phyloP scores from a whole-genome alignment of 2,329 filamentous ascomycete genomes.

The Graphiopsis chlorocephala region DNA sequence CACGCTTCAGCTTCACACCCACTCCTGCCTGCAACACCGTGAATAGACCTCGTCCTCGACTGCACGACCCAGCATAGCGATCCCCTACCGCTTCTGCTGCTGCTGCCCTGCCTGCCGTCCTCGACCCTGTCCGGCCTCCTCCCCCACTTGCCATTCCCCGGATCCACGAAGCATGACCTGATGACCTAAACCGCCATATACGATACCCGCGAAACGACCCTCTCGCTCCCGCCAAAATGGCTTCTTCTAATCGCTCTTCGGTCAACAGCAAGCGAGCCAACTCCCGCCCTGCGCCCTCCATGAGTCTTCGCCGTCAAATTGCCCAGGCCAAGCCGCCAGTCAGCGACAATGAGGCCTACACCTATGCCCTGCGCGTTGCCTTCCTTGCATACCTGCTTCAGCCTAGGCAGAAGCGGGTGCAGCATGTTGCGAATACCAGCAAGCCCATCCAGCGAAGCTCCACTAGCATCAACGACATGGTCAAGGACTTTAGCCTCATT shows the following conservation, averaged over 20 bases:
- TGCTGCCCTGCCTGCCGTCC: background rate
- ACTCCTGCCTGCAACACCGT: background rate
- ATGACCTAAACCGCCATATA: background rate
- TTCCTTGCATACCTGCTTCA: constrained; percentile 92
- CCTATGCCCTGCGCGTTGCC: constrained; percentile 83
- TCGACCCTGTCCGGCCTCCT: constrained; percentile 1
- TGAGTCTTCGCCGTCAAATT: constrained; percentile 37
- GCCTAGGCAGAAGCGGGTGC: constrained; percentile 82
- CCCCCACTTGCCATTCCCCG: constrained; percentile 13
- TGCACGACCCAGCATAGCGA: background rate
- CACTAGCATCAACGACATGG: constrained; percentile 72
- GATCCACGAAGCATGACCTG: constrained; percentile 12
- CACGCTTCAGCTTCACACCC: background rate
- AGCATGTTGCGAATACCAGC: constrained; percentile 68
- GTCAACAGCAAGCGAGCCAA: constrained; percentile 40
- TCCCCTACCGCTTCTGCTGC: background rate
- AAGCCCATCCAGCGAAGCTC: constrained; percentile 66
- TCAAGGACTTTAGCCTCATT: constrained; percentile 77
- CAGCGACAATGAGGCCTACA: constrained; percentile 75
- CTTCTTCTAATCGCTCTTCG: constrained; percentile 31
- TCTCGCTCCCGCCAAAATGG: constrained; percentile 24
- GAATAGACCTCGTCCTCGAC: background rate
- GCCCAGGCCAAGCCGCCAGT: constrained; percentile 39
- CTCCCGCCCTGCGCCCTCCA: constrained; percentile 42
- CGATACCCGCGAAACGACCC: constrained; percentile 1